Base-by-base conservation (phyloP, 2,329 filamentous ascomycete genomes). In the Phaeoacremonium minimum region DNA sequence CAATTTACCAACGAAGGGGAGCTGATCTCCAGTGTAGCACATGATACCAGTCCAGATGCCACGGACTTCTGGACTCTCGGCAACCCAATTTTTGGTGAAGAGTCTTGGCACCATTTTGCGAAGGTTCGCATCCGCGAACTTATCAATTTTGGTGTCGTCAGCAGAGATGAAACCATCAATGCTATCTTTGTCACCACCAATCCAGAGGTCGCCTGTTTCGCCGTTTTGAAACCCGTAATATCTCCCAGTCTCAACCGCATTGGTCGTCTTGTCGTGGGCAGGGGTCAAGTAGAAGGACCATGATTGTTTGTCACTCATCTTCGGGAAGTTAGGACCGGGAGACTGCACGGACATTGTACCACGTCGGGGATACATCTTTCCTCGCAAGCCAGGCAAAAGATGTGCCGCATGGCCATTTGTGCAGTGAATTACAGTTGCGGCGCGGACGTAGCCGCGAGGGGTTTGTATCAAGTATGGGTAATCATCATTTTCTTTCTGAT, bases 331-430 rank as follows among this genome's bases (percentile, higher is more conserved):
- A 0, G 42, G 36, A 11, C 34, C 51, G 28, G 58, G 51, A 17
- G 52, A 48, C 41, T 68, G 66, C 4, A 61, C 59, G 4, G 63
- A 62, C 66, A 71, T 69, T 5, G 60, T 59, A 1, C 61, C 63
- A 20, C 63, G 58, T 14, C 61, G 50, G 0, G 64, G 63, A 30
- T 53, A 60, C 7, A 68, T 32, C 3, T 45, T 47, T 1, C 64
- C 64, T 4, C 56, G 49, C 2, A 70, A 46, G 0, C 38, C 38
- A 0, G 67, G 66, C 2, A 69, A 46, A 5, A 71, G 53, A 41
- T 69, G 63, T 0, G 57, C 60, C 4, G 55, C 52, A 37, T 63
- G 57, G 2, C 49, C 64, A 35, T 70, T 69, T 4, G 64, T 69
- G 41, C 61, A 64, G 42, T 70, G 57, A 4, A 66, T 46, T 5